Conservation (phyloP, 176 grass and related monocot genomes). For the Metroxylon sagu region DNA sequence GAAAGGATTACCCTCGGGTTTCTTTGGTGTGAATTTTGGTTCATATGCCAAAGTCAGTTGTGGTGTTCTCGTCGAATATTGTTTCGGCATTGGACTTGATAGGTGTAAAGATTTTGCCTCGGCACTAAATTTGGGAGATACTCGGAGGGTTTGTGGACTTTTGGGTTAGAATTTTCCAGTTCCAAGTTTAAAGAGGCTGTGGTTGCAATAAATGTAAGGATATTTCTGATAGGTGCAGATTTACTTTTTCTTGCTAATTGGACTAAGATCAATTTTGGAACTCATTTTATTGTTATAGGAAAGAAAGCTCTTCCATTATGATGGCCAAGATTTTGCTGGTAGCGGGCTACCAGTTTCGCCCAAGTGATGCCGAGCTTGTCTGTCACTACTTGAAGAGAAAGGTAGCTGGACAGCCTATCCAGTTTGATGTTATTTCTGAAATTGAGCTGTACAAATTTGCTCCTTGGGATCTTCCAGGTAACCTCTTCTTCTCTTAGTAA, state of each 20-base stretch:
- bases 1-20: conserved; percentile 23
- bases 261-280: conserved; percentile 20
- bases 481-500: neutral
- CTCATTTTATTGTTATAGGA: conserved; percentile 15
- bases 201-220: neutral
- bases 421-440: conserved; percentile 45
- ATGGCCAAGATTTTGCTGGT: conserved; percentile 57
- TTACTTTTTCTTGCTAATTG: conserved; percentile 2
- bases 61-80: conserved; percentile 19
- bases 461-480: conserved; percentile 93
- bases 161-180: conserved; percentile 4
- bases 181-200: neutral
- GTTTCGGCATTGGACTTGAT: conserved; percentile 35
- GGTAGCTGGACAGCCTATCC: conserved; percentile 47
- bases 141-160: neutral
- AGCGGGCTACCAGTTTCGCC: conserved; percentile 76
- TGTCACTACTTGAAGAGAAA: conserved; percentile 80
- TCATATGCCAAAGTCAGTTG: conserved; percentile 21
- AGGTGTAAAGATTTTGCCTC: conserved; percentile 8
- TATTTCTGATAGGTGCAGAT: neutral
- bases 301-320: conserved; percentile 2
- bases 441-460: conserved; percentile 81
- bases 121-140: conserved; percentile 12
- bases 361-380: conserved; percentile 69
- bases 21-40: conserved; percentile 24